Percentiles rank a stretch among this genome's conserved stretches.
phyloP scores from a whole-genome alignment of 345 rosid species.

The Nasturtium officinale region DNA sequence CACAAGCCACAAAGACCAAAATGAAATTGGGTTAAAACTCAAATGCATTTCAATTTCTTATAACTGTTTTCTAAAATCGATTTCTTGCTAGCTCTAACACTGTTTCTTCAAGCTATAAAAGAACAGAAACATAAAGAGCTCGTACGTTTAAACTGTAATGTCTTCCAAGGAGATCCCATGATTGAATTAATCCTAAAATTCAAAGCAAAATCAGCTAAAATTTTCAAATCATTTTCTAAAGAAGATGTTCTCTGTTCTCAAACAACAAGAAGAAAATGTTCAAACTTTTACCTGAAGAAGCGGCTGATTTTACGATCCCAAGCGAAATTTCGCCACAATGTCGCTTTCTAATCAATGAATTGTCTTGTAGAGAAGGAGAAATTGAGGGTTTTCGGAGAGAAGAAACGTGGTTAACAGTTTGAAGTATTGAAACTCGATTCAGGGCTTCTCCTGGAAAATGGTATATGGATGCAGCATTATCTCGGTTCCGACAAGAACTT shows the following conservation, averaged over 20 bases:
- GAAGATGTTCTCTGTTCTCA: background rate
- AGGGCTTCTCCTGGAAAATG: constrained; percentile 28
- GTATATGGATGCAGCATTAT: constrained; percentile 26
- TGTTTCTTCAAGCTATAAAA: constrained; percentile 3
- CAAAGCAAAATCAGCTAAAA: background rate
- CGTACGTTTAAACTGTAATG: background rate
- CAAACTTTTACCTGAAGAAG: constrained; percentile 54
- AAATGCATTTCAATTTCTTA: background rate
- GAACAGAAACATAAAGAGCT: constrained; percentile 19
- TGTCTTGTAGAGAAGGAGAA: background rate
- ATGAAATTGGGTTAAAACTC: background rate
- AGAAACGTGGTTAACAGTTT: background rate
- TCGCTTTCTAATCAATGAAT: constrained; percentile 20
- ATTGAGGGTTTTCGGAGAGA: constrained; percentile 37
- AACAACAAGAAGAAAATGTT: background rate
- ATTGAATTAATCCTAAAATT: background rate
- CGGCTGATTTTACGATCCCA: constrained; percentile 43
- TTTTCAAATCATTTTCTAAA: background rate
- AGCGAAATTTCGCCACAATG: constrained; percentile 15
- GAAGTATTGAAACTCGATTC: constrained; percentile 25
- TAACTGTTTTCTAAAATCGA: background rate
- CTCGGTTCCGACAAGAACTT: constrained; percentile 8
- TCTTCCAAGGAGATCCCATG: background rate
- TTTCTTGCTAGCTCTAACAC: background rate
- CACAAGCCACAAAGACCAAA: constrained; percentile 32